Evolutionary conservation across 805 yeast species (phyloP).

Genomic region (Komagataella mondaviorum): DNA sequence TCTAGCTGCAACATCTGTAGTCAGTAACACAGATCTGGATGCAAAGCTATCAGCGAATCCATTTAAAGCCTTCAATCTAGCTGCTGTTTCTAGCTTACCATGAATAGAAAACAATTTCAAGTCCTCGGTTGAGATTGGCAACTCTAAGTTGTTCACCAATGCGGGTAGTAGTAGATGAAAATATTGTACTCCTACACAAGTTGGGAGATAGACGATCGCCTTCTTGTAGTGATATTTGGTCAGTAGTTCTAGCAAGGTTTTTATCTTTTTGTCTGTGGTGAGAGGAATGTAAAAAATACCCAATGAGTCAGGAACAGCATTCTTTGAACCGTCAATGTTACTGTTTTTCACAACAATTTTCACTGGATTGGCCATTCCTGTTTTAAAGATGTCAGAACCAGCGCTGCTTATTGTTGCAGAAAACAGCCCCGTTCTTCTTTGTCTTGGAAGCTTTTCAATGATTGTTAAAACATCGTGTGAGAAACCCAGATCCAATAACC

Average conservation of each 20-base stretch:
- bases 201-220: slow-evolving; percentile 85
- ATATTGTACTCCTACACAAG: slow-evolving; percentile 73
- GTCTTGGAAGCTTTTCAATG: slow-evolving; percentile 65
- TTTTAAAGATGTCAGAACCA: slow-evolving; percentile 61
- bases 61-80: slow-evolving; percentile 62
- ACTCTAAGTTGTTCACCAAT: slow-evolving; percentile 18
- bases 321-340: slow-evolving; percentile 18
- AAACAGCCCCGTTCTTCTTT: slow-evolving; percentile 84
- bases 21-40: slow-evolving; percentile 51
- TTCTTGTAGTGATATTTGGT: slow-evolving; percentile 49
- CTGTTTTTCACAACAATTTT: slow-evolving; percentile 62
- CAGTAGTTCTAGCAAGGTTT: slow-evolving; percentile 40
- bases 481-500: slow-evolving; percentile 69
- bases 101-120: slow-evolving; percentile 58
- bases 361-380: slow-evolving; percentile 91
- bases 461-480: slow-evolving; percentile 55
- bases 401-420: slow-evolving; percentile 89
- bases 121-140: slow-evolving; percentile 5
- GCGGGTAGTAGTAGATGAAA: slow-evolving; percentile 46
- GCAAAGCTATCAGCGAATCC: slow-evolving; percentile 36
- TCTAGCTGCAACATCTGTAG: slow-evolving; percentile 98
- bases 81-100: slow-evolving; percentile 76
- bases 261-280: slow-evolving; percentile 47
- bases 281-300: slow-evolving; percentile 47
- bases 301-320: slow-evolving; percentile 48